These are phyloP conservation scores for Pharus latifolius DNA, from an alignment of 176 grass and related monocot species.

Conservation along the genomic window DNA sequence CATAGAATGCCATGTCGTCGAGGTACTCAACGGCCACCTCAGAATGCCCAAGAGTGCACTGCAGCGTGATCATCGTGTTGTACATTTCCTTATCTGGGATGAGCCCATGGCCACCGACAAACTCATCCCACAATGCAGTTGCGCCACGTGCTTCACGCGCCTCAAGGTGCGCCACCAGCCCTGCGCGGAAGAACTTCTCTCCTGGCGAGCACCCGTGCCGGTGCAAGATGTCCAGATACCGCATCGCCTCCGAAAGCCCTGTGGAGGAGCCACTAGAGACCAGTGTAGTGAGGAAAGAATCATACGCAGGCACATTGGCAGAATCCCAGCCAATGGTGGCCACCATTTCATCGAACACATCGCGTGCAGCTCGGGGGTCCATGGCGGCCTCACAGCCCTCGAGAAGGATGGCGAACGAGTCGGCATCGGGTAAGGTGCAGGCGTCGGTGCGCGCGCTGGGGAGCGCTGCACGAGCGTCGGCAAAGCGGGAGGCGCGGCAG, in stretches of 20 bases:
- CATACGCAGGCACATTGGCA: slow-evolving; percentile 51
- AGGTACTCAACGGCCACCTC: slow-evolving; percentile 35
- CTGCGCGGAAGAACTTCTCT: slow-evolving; percentile 67
- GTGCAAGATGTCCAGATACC: slow-evolving; percentile 31
- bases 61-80: slow-evolving; percentile 54
- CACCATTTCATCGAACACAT: slow-evolving; percentile 88
- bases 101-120: slow-evolving; percentile 18
- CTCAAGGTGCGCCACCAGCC: slow-evolving; percentile 19
- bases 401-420: slow-evolving; percentile 76
- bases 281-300: slow-evolving; percentile 69
- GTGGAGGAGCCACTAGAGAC: slow-evolving; percentile 30
- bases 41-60: slow-evolving; percentile 21
- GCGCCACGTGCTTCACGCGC: slow-evolving; percentile 19
- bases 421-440: slow-evolving; percentile 35
- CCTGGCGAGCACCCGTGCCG: slow-evolving; percentile 37
- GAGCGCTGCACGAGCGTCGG: slow-evolving; percentile 46
- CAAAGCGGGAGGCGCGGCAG: slow-evolving; percentile 53
- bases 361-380: slow-evolving; percentile 32
- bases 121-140: slow-evolving; percentile 39
- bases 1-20: slow-evolving; percentile 57
- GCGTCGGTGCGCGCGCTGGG: slow-evolving; percentile 19
- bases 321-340: slow-evolving; percentile 33
- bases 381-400: slow-evolving; percentile 66
- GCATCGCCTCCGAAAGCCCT: slow-evolving; percentile 40
- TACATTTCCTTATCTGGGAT: slow-evolving; percentile 56